These are phyloP conservation scores for Hura crepitans DNA, from an alignment of 441 rosid species.

Conservation along the genomic window DNA sequence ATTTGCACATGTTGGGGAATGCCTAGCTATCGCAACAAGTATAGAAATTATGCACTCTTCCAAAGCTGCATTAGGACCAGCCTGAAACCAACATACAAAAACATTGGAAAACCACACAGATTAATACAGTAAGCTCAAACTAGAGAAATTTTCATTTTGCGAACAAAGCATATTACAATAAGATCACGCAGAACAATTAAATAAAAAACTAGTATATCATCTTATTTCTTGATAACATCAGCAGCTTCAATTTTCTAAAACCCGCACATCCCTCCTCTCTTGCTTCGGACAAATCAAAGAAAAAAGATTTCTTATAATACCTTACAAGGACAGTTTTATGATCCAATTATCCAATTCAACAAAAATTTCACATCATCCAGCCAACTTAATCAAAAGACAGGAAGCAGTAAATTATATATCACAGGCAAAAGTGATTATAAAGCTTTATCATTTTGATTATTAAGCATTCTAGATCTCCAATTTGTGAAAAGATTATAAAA, in stretches of 20 bases:
- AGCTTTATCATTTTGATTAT: neutral
- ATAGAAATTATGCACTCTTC: constrained; percentile 63
- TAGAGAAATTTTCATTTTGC: neutral
- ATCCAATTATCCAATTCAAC: neutral
- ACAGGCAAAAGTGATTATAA: neutral
- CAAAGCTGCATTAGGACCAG: constrained; percentile 41
- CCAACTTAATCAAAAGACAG: constrained; percentile 5
- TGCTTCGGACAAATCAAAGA: neutral
- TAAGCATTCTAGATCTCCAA: neutral
- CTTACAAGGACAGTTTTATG: neutral
- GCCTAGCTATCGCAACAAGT: constrained; percentile 75
- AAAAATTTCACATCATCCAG: neutral
- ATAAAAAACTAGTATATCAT: neutral
- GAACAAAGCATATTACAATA: neutral
- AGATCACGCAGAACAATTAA: constrained; percentile 13
- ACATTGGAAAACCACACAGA: constrained; percentile 15
- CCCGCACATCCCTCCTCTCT: neutral
- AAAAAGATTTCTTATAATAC: neutral
- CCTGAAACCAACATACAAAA: constrained; percentile 43
- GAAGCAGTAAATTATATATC: neutral
- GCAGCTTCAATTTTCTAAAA: neutral
- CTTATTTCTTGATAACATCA: neutral
- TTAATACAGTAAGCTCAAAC: neutral
- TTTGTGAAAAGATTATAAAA: neutral
- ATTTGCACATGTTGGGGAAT: constrained; percentile 71